Conservation (phyloP, 2,329 filamentous ascomycete genomes). For the Alternaria atra region DNA sequence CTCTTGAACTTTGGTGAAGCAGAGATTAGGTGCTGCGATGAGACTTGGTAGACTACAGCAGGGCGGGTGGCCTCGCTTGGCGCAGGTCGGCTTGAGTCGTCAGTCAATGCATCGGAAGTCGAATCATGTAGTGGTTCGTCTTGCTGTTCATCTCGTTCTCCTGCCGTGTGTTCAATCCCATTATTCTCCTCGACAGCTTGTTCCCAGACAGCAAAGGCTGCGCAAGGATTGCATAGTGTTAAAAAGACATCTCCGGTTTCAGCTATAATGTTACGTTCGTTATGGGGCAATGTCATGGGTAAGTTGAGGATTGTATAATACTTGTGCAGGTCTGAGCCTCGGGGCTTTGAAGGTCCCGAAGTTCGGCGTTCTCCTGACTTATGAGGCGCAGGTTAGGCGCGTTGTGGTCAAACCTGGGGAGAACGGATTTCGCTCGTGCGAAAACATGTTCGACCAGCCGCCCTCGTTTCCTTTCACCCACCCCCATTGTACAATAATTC, state of each 20-base stretch:
- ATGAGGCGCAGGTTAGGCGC: not conserved
- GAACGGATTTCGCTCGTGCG: not conserved
- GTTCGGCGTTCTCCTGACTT: not conserved
- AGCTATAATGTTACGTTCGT: slow-evolving; percentile 2
- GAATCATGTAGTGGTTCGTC: not conserved
- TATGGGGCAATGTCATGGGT: not conserved
- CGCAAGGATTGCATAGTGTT: not conserved
- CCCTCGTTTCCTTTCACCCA: not conserved
- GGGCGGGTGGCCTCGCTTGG: not conserved
- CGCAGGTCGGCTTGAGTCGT: not conserved
- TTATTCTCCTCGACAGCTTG: not conserved
- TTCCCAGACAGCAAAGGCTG: slow-evolving; percentile 14
- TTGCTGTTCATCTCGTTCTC: not conserved
- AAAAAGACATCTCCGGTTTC: slow-evolving; percentile 12
- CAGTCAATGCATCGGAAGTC: not conserved
- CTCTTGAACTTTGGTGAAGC: slow-evolving; percentile 11
- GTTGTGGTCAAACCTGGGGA: too few species aligned
- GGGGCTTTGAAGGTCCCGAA: too few species aligned
- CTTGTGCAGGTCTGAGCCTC: too few species aligned
- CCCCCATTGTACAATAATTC: not conserved
- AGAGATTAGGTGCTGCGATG: slow-evolving; percentile 4
- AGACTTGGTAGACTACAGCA: slow-evolving; percentile 7
- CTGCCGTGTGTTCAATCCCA: not conserved
- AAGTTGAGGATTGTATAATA: too few species aligned
- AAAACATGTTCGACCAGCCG: not conserved